Conservation (phyloP, 23 red algal species). For the Cyanidium caldarium region DNA sequence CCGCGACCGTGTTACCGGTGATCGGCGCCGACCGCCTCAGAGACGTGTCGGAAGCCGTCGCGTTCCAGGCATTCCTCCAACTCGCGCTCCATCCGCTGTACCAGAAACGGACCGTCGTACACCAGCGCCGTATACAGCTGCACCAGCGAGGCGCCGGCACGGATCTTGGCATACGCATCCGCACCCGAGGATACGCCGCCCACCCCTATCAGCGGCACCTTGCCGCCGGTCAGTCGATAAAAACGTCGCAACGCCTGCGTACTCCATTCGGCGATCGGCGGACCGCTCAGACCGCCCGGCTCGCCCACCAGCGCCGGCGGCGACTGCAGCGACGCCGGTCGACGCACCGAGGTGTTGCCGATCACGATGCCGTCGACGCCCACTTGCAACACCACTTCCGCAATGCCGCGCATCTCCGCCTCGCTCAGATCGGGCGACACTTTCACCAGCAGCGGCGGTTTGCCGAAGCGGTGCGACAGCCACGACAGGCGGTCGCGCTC, state of each 20-base stretch:
- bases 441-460: conserved; percentile 69
- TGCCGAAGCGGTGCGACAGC: conserved; percentile 3
- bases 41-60: conserved; percentile 56
- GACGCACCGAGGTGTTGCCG: conserved; percentile 54
- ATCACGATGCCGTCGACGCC: conserved; percentile 78
- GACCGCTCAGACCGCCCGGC: conserved; percentile 56
- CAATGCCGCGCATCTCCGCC: conserved; percentile 41
- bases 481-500: conserved; percentile 20
- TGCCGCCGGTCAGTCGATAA: conserved; percentile 32
- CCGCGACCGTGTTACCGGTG: conserved; percentile 9
- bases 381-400: conserved; percentile 21
- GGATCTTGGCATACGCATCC: conserved; percentile 87
- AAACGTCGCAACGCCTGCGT: conserved; percentile 27
- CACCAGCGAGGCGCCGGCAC: conserved; percentile 75
- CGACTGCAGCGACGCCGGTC: conserved; percentile 9
- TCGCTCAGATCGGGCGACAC: conserved; percentile 73
- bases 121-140: conserved; percentile 67
- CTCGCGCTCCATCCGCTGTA: conserved; percentile 54
- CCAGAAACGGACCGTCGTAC: conserved; percentile 49
- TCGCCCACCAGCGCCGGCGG: conserved; percentile 8
- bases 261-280: conserved; percentile 33
- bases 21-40: conserved; percentile 63
- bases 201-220: conserved; percentile 51
- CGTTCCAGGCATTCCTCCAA: conserved; percentile 41
- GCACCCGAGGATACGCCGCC: conserved; percentile 60